Conservation (phyloP, 495 filamentous ascomycete genomes). For the Beverwykella pulmonaria region DNA sequence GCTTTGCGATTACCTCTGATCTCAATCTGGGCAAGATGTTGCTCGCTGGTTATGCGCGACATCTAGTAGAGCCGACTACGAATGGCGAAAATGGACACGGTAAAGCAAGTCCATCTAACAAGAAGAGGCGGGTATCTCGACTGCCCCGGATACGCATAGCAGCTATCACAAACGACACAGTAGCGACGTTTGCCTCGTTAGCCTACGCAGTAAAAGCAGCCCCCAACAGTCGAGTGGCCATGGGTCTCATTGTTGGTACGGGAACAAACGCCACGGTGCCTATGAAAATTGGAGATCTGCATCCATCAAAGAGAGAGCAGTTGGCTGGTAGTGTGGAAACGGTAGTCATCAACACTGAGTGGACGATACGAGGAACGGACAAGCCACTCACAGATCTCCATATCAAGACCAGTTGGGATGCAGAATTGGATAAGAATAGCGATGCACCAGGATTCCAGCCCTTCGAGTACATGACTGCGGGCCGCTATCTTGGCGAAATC, state of each 20-base stretch:
- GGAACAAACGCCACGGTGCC: constrained; percentile 83
- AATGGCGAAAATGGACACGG: constrained; percentile 42
- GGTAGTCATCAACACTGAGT: constrained; percentile 81
- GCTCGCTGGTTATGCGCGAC: constrained; percentile 66
- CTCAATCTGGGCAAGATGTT: constrained; percentile 73
- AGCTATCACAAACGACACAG: constrained; percentile 80
- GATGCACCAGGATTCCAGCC: constrained; percentile 80
- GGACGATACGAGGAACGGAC: constrained; percentile 76
- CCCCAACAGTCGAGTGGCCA: constrained; percentile 70
- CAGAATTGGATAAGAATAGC: constrained; percentile 62
- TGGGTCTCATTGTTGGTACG: constrained; percentile 82
- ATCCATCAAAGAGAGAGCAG: constrained; percentile 45
- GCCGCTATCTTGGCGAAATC: constrained; percentile 83
- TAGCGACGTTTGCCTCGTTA: constrained; percentile 76
- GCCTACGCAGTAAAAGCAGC: constrained; percentile 66
- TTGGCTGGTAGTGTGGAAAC: constrained; percentile 43
- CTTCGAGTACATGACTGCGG: constrained; percentile 85
- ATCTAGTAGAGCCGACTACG: constrained; percentile 51
- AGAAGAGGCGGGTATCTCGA: constrained; percentile 50
- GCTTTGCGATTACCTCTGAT: constrained; percentile 74
- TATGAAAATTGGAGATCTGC: constrained; percentile 64
- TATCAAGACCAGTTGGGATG: constrained; percentile 73
- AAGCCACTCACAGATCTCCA: constrained; percentile 65
- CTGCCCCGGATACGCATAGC: constrained; percentile 70
- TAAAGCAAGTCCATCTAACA: constrained; percentile 42